These are phyloP conservation scores for Xylaria acuta DNA, from an alignment of 495 filamentous ascomycete genomes.

Conservation along the genomic window DNA sequence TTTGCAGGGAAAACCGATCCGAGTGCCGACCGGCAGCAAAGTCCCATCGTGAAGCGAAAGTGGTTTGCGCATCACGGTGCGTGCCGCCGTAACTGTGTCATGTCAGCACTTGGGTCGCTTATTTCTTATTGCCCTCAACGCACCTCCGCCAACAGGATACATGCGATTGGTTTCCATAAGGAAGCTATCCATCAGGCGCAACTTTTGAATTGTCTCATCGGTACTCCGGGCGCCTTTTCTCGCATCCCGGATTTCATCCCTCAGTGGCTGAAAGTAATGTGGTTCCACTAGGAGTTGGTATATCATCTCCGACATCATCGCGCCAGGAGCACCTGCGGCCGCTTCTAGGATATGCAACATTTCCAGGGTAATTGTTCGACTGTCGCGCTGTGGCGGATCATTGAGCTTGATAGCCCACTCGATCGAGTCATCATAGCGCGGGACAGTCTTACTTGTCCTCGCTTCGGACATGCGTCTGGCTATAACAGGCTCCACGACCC, in stretches of 20 bases:
- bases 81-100: neutral
- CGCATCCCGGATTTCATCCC: neutral
- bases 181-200: neutral
- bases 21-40: neutral
- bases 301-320: neutral
- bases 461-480: neutral
- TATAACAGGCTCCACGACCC: neutral
- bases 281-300: neutral
- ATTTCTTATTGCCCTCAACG: neutral
- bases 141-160: neutral
- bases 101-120: neutral
- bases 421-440: neutral
- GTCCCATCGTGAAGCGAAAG: neutral
- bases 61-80: neutral
- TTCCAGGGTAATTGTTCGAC: neutral
- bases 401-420: neutral
- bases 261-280: neutral
- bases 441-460: neutral
- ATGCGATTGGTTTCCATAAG: neutral
- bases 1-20: slow-evolving; percentile 9
- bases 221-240: neutral
- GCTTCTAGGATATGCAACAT: neutral
- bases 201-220: neutral
- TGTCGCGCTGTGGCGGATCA: neutral
- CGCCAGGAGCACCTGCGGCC: neutral